Base-by-base conservation (phyloP, 2,329 filamentous ascomycete genomes). In the Reticulascus tulasneorum region DNA sequence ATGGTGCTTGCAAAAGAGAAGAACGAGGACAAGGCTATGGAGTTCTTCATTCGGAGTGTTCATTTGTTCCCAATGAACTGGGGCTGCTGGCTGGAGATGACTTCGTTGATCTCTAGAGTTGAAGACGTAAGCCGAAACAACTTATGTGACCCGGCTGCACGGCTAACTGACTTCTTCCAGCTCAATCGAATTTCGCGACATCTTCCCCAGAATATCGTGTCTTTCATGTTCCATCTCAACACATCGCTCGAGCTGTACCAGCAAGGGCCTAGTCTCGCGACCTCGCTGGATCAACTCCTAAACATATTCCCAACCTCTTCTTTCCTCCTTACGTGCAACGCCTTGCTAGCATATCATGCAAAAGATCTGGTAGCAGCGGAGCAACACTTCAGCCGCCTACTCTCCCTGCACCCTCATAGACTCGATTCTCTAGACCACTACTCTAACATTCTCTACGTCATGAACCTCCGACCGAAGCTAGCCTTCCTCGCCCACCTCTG, bases 381-480 rank as follows among this genome's bases (percentile, higher is more conserved):
- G 49, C 60, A 81, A 64, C 66, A 82, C 61, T 71, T 95, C 37
- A 83, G 93, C 46, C 83, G 89, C 46, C 72, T 91, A 25, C 75
- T 98, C 12, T 86, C 94, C 20, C 76, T 79, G 6, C 77, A 83
- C 73, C 64, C 79, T 48, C 67, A 84, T 67, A 59, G 93, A 7
- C 77, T 98, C 13, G 93, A 98, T 57, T 85, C 85, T 4, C 74
- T 98, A 13, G 93, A 98, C 53, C 86, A 94, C 54, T 98, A 96
- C 60, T 96, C 90, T 23, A 98, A 98, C 53, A 94, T 97, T 15
- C 77, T 98, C 11, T 97, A 96, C 56, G 91, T 98, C 20, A 84
- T 97, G 69, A 84, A 86, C 27, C 72, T 85, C 43, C 77, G 90
- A 9, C 88, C 93, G 0, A 94, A 95, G 54, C 73, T 98, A 16